Evolutionary conservation across 106 monocot species (phyloP).

Genomic region (Chionographis japonica): DNA sequence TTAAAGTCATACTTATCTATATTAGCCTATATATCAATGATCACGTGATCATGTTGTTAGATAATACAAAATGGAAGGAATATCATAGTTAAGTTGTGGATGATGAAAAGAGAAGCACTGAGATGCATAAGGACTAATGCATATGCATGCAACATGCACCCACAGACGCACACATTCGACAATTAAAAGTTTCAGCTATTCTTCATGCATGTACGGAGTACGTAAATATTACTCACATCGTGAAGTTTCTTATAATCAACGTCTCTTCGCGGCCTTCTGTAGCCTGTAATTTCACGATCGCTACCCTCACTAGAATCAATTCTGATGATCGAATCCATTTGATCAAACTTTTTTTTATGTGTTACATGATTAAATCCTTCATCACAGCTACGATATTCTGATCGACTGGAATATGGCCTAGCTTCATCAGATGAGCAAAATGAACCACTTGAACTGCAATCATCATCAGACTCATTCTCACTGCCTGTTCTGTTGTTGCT

Average conservation of each 20-base stretch:
- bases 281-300: conserved; percentile 32
- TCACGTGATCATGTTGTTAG: too few relatives aligned
- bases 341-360: conserved; percentile 6
- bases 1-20: too few relatives aligned
- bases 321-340: conserved; percentile 20
- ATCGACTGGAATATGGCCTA: conserved; percentile 16
- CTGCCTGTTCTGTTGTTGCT: conserved; percentile 9
- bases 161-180: too few relatives aligned
- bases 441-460: conserved; percentile 30
- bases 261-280: conserved; percentile 47
- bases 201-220: neutral
- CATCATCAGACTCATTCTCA: conserved; percentile 25
- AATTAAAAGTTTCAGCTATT: too few relatives aligned
- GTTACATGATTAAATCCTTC: conserved; percentile 9
- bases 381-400: neutral
- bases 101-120: too few relatives aligned
- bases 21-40: too few relatives aligned
- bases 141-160: too few relatives aligned
- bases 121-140: too few relatives aligned
- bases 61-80: too few relatives aligned
- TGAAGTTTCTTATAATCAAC: conserved; percentile 87
- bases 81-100: too few relatives aligned
- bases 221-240: conserved; percentile 53
- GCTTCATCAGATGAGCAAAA: conserved; percentile 41
- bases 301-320: conserved; percentile 34